Evolutionary conservation across 1,284 basidiomycete genomes (phyloP), one percentile per base, ranked within the genome.

Genomic region (Mycosarcoma maydis): DNA sequence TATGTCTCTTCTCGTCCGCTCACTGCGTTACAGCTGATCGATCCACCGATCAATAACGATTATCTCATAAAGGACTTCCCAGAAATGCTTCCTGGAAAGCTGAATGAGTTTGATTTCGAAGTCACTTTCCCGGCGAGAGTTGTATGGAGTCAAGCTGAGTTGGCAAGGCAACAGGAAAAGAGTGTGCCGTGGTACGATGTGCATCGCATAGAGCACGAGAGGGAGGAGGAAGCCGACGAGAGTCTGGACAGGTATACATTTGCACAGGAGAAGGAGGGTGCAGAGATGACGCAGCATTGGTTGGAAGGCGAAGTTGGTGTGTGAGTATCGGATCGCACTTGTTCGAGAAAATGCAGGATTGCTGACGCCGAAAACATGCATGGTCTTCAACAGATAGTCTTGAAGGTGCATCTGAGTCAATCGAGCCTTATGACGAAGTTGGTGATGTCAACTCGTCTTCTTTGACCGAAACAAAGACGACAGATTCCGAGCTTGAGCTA

Each of bases 1-100:
- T 80, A 80, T 36, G 76, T 73, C 20, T 77, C 76, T 19, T 80
- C 78, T 16, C 58, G 75, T 9, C 72, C 76, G 3, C 59, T 80
- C 4, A 65, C 73, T 11, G 76, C 75, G 5, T 40, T 80, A 3
- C 71, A 76, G 30, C 65, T 80, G 14, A 23, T 80, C 27, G 65
- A 78, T 32, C 78, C 78, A 13, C 75, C 78, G 0, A 57, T 78
- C 39, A 69, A 55, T 46, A 73, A 72, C 40, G 30, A 39, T 14
- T 68, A 71, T 8, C 27, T 66, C 33, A 53, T 45, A 13, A 42
- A 58, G 20, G 51, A 61, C 8, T 36, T 41, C 4, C 58, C 71
- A 6, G 33, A 54, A 11, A 20, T 66, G 23, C 51, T 75, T 7
- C 67, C 73, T 6, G 48, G 41, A 7, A 38, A 47, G 20, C 52